These are phyloP conservation scores for Gastrolobium villosum DNA, from an alignment of 306 rosid genomes.

Conservation along the genomic window DNA sequence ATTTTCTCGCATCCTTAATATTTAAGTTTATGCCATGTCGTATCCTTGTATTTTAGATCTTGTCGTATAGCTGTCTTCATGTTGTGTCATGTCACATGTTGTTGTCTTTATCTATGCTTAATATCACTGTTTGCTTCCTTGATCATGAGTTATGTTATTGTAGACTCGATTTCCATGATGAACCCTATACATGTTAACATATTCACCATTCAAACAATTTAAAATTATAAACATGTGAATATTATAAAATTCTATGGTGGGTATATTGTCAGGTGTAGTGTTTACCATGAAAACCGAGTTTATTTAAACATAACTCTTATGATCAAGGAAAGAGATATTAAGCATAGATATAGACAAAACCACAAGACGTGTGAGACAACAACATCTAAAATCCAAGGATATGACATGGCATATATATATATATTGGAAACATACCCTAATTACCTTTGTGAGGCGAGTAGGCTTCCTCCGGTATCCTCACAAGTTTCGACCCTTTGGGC, in stretches of 20 bases:
- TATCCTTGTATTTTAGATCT: conserved; percentile 6
- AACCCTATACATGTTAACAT: background rate
- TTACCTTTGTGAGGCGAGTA: no score
- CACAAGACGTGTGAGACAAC: background rate
- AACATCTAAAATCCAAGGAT: conserved; percentile 31
- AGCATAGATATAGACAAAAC: background rate
- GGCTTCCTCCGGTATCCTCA: no score
- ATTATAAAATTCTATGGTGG: conserved; percentile 20
- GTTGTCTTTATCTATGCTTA: background rate
- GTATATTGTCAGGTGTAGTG: background rate
- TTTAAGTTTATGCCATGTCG: background rate
- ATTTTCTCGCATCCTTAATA: no score
- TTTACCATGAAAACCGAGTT: background rate
- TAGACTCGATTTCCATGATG: no score
- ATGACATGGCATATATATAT: conserved; percentile 12
- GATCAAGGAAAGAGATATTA: conserved; percentile 12
- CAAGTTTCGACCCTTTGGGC: no score
- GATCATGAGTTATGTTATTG: no score
- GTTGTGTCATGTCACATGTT: background rate
- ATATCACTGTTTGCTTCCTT: conserved; percentile 18
- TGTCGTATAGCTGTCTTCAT: background rate
- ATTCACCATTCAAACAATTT: conserved; percentile 4
- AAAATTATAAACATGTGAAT: conserved; percentile 1
- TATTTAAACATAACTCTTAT: background rate
- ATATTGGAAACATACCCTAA: background rate